Conservation (phyloP, 2,329 filamentous ascomycete species). For the Trichoderma atrobrunneum region DNA sequence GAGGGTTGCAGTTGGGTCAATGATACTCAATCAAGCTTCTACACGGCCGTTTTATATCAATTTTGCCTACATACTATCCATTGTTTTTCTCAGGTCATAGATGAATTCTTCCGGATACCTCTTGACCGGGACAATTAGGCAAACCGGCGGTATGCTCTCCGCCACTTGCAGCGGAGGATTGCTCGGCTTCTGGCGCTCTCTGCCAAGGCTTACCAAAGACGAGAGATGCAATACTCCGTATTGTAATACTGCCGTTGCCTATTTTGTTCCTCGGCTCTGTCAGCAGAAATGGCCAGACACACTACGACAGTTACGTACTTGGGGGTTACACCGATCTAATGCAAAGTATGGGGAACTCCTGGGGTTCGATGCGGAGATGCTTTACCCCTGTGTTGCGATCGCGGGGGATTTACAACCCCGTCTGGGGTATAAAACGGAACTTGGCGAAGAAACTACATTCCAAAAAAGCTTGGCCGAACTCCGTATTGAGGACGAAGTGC, state of each 20-base stretch:
- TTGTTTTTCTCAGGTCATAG: background rate
- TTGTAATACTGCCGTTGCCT: background rate
- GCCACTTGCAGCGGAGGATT: constrained; percentile 4
- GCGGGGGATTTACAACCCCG: background rate
- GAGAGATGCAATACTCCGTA: background rate
- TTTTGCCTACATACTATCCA: background rate
- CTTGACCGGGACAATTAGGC: background rate
- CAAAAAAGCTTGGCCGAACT: background rate
- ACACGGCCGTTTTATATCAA: background rate
- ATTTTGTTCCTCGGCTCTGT: background rate
- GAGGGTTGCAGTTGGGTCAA: background rate
- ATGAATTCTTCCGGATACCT: background rate
- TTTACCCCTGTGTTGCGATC: background rate
- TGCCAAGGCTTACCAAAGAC: background rate
- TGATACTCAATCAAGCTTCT: background rate
- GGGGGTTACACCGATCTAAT: constrained; percentile 12
- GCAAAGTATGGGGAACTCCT: background rate
- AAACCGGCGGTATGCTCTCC: background rate
- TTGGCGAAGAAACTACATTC: background rate
- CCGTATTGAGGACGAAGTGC: background rate
- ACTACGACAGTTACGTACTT: background rate
- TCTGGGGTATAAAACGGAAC: background rate
- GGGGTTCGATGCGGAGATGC: constrained; percentile 8
- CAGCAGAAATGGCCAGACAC: background rate
- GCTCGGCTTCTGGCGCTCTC: background rate